phyloP scores from a whole-genome alignment of 1,284 basidiomycete species.

The Trametes polyzona region DNA sequence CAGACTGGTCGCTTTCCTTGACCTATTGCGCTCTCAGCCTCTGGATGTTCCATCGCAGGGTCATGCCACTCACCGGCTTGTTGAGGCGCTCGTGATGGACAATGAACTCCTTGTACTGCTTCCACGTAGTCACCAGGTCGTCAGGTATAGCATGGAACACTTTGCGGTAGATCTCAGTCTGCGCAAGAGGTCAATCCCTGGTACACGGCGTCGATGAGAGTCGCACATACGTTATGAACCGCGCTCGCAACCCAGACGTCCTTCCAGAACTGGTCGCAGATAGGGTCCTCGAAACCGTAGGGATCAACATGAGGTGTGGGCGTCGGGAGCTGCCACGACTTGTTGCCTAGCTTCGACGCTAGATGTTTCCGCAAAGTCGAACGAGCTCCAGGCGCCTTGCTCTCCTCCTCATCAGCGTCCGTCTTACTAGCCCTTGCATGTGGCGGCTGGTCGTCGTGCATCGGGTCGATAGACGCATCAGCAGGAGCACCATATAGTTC shows the following conservation, averaged over 20 bases:
- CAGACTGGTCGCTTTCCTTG: conserved; percentile 47
- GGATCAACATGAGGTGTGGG: conserved; percentile 75
- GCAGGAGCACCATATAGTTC: conserved; percentile 58
- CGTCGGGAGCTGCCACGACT: conserved; percentile 65
- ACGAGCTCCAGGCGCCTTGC: conserved; percentile 52
- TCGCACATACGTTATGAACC: conserved; percentile 76
- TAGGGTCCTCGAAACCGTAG: conserved; percentile 84
- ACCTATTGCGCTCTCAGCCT: conserved; percentile 39
- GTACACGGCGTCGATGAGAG: conserved; percentile 4
- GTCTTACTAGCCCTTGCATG: conserved; percentile 46
- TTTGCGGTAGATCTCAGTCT: conserved; percentile 94
- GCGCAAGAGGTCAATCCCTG: conserved; percentile 11
- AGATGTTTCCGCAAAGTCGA: conserved; percentile 59
- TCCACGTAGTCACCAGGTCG: conserved; percentile 91
- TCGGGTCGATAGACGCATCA: conserved; percentile 47
- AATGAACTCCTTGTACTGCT: conserved; percentile 89
- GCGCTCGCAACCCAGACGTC: conserved; percentile 87
- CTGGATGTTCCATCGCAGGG: background rate
- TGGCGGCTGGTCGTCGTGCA: conserved; percentile 51
- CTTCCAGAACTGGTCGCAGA: conserved; percentile 87
- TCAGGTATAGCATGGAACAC: conserved; percentile 93
- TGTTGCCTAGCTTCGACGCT: conserved; percentile 54
- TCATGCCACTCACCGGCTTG: conserved; percentile 62
- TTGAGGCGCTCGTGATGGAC: conserved; percentile 77
- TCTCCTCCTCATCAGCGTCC: conserved; percentile 57